These are phyloP conservation scores for Trapa incisa DNA, from an alignment of 345 rosid genomes.

Conservation along the genomic window DNA sequence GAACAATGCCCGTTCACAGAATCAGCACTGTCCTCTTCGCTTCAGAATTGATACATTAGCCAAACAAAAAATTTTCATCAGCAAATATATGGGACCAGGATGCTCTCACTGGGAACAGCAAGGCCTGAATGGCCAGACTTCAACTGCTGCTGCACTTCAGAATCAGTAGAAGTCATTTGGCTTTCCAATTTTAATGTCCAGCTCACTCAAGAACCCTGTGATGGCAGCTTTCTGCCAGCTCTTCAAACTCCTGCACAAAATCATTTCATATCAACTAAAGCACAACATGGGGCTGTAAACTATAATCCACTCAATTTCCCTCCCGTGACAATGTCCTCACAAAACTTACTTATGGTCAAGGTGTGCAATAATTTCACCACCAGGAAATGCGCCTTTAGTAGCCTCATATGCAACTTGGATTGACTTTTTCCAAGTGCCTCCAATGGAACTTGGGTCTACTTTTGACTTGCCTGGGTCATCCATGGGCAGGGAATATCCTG, in stretches of 20 bases:
- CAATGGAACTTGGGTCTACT: constrained; percentile 26
- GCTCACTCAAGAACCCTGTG: constrained; percentile 43
- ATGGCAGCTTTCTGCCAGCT: constrained; percentile 84
- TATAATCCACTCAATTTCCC: neutral
- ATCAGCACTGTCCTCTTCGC: too few species aligned
- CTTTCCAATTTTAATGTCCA: constrained; percentile 49
- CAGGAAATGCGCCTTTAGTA: constrained; percentile 69
- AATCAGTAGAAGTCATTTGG: constrained; percentile 38
- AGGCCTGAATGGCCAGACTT: neutral
- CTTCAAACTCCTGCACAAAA: constrained; percentile 65
- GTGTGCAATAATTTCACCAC: constrained; percentile 78
- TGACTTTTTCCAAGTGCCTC: constrained; percentile 74
- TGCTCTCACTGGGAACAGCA: neutral
- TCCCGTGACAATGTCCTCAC: neutral
- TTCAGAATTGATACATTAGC: too few species aligned
- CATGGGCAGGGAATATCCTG: constrained; percentile 76
- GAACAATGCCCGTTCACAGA: neutral
- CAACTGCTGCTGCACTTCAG: neutral
- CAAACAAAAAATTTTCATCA: too few species aligned
- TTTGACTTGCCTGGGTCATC: constrained; percentile 51
- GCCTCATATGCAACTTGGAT: constrained; percentile 71
- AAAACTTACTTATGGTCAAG: constrained; percentile 81
- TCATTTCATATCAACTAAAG: neutral
- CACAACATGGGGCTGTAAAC: neutral
- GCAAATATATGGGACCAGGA: neutral